Evolutionary conservation across 2,329 filamentous ascomycete genomes (phyloP).

Genomic region (Colletotrichum sp.): DNA sequence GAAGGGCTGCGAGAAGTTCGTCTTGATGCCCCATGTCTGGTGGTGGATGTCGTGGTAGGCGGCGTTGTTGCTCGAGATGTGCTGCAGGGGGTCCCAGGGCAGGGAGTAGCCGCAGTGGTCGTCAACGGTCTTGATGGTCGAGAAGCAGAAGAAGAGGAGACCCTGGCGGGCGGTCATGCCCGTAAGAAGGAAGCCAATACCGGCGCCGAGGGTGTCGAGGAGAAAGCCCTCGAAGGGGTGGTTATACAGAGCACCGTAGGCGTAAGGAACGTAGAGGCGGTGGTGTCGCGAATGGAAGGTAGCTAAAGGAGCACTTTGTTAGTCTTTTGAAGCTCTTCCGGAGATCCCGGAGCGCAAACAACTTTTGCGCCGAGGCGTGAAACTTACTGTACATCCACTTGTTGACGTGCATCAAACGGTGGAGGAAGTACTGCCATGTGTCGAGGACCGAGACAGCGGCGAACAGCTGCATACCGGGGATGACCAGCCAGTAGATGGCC

Average conservation of each 20-base stretch:
- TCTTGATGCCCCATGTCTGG: slow-evolving; percentile 99
- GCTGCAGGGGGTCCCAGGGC: slow-evolving; percentile 92
- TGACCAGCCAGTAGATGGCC: slow-evolving; percentile 76
- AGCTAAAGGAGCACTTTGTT: slow-evolving; percentile 48
- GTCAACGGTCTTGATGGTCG: slow-evolving; percentile 94
- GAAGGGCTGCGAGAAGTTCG: slow-evolving; percentile 88
- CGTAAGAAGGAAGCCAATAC: slow-evolving; percentile 80
- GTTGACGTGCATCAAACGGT: slow-evolving; percentile 96
- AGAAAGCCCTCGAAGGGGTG: slow-evolving; percentile 94
- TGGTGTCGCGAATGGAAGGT: slow-evolving; percentile 96
- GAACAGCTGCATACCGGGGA: slow-evolving; percentile 80
- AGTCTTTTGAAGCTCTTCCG: background rate
- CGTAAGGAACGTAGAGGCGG: slow-evolving; percentile 95
- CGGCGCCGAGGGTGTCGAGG: slow-evolving; percentile 87
- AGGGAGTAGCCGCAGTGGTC: slow-evolving; percentile 98
- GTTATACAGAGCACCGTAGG: slow-evolving; percentile 96
- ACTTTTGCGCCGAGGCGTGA: slow-evolving; percentile 51
- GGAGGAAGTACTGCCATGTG: slow-evolving; percentile 98
- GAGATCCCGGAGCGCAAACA: background rate
- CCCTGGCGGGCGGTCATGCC: slow-evolving; percentile 86
- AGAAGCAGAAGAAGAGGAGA: slow-evolving; percentile 87
- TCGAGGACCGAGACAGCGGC: slow-evolving; percentile 80
- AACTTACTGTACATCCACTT: slow-evolving; percentile 93
- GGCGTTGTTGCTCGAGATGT: slow-evolving; percentile 92
- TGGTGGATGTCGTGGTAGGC: slow-evolving; percentile 98